Evolutionary conservation across 164 flowering plant species (phyloP).

Genomic region (Kingdonia uniflora): DNA sequence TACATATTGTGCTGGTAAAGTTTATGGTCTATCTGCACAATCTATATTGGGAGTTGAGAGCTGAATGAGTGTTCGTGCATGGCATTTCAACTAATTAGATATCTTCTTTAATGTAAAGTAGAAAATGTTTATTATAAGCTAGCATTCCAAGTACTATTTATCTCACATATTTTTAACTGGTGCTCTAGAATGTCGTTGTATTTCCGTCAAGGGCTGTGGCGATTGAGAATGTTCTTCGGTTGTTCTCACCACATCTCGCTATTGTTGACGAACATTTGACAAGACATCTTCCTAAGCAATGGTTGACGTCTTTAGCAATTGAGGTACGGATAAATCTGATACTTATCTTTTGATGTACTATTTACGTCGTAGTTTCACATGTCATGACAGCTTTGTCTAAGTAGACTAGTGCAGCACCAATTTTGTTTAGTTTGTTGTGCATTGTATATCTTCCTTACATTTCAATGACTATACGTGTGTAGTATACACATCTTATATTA

Average conservation of each 20-base stretch:
- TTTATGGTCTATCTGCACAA: too few relatives aligned
- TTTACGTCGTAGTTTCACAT: too few relatives aligned
- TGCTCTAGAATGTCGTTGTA: slow-evolving; percentile 72
- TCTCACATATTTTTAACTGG: background rate
- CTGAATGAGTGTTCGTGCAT: too few relatives aligned
- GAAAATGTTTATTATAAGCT: too few relatives aligned
- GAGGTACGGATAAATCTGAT: slow-evolving; percentile 38
- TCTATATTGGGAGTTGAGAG: too few relatives aligned
- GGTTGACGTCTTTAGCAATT: slow-evolving; percentile 72
- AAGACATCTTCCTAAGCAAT: slow-evolving; percentile 67
- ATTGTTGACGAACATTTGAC: slow-evolving; percentile 91
- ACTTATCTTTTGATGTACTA: background rate
- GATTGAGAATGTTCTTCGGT: slow-evolving; percentile 74
- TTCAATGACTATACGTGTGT: background rate
- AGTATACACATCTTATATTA: too few relatives aligned
- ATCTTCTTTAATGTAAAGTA: too few relatives aligned
- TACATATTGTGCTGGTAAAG: too few relatives aligned
- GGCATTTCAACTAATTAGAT: too few relatives aligned
- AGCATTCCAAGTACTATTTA: too few relatives aligned
- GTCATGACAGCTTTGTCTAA: too few relatives aligned
- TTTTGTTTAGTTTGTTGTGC: background rate
- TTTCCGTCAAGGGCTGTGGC: slow-evolving; percentile 94
- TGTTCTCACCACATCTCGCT: slow-evolving; percentile 94
- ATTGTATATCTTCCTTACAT: background rate
- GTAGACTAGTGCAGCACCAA: too few relatives aligned